Percentiles rank a stretch among this genome's conserved stretches.
These are phyloP conservation scores for Pseudocercospora pini-densiflorae DNA, from an alignment of 2,329 filamentous ascomycete species.

Conservation along the genomic window DNA sequence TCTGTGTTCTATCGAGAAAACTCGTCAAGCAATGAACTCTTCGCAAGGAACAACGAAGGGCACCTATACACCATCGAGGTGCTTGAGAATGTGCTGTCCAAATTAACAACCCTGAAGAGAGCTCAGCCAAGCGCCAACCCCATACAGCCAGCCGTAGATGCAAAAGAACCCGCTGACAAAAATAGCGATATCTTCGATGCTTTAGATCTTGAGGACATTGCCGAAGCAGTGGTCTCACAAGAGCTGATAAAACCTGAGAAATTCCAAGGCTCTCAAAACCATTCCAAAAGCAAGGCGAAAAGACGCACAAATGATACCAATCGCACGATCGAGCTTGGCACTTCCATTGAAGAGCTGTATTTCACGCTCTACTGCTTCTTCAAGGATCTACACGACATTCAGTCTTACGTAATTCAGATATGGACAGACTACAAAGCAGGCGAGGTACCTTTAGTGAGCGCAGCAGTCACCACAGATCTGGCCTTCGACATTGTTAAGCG, in stretches of 20 bases:
- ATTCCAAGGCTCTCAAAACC: not conserved
- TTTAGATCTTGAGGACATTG: slow-evolving; percentile 8
- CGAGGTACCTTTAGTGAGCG: slow-evolving; percentile 5
- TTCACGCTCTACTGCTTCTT: slow-evolving; percentile 14
- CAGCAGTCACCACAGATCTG: slow-evolving; percentile 10
- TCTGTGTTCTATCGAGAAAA: slow-evolving; percentile 4
- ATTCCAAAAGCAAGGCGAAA: not conserved
- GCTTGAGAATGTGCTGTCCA: slow-evolving; percentile 9
- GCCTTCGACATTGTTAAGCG: slow-evolving; percentile 12
- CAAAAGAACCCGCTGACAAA: too few species aligned
- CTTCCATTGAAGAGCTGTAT: slow-evolving; percentile 6
- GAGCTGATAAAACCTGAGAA: not conserved
- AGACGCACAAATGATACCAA: not conserved
- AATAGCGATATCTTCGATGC: not conserved
- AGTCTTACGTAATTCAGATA: not conserved
- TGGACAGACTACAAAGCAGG: slow-evolving; percentile 4
- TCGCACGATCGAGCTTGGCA: not conserved
- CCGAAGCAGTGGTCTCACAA: not conserved
- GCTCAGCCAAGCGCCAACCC: not conserved
- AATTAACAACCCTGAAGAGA: not conserved
- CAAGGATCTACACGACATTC: slow-evolving; percentile 13
- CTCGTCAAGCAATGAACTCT: slow-evolving; percentile 7
- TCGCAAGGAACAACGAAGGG: slow-evolving; percentile 9
- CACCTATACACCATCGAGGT: slow-evolving; percentile 11
- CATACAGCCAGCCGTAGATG: not conserved